Percentiles rank a stretch among this genome's conserved stretches.
Evolutionary conservation across 345 rosid genomes (phyloP).

Genomic region (Gossypium thurberi): DNA sequence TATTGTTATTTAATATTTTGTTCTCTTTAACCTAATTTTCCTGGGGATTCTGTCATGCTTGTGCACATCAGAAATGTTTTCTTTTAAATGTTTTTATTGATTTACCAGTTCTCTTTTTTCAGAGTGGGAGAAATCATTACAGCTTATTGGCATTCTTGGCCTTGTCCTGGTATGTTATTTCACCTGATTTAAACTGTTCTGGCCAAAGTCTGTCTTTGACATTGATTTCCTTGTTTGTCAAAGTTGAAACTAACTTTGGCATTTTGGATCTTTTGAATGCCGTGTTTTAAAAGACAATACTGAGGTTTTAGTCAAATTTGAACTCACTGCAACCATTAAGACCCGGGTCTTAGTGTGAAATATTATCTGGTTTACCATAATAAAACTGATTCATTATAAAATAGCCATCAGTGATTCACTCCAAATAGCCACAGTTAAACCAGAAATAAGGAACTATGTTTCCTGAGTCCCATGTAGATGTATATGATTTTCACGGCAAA

Average conservation of each 20-base stretch:
- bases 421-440: background rate
- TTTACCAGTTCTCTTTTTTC: conserved; percentile 18
- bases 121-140: conserved; percentile 93
- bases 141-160: conserved; percentile 70
- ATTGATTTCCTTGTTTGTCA: background rate
- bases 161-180: conserved; percentile 49
- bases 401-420: background rate
- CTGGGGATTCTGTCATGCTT: background rate
- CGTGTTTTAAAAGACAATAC: background rate
- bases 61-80: background rate
- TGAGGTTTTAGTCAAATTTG: background rate
- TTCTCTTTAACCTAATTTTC: background rate
- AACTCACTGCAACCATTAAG: background rate
- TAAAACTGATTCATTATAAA: background rate
- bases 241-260: background rate
- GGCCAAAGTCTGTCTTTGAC: background rate
- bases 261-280: background rate
- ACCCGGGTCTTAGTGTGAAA: background rate
- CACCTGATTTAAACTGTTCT: conserved; percentile 9
- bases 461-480: background rate
- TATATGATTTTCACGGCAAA: background rate
- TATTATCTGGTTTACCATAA: background rate
- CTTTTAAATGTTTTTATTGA: background rate
- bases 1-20: background rate
- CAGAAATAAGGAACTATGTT: background rate